Percentiles rank a stretch among this genome's conserved stretches.
phyloP scores from a whole-genome alignment of 2,329 filamentous ascomycete genomes.

The Exophiala lecanii-corni region DNA sequence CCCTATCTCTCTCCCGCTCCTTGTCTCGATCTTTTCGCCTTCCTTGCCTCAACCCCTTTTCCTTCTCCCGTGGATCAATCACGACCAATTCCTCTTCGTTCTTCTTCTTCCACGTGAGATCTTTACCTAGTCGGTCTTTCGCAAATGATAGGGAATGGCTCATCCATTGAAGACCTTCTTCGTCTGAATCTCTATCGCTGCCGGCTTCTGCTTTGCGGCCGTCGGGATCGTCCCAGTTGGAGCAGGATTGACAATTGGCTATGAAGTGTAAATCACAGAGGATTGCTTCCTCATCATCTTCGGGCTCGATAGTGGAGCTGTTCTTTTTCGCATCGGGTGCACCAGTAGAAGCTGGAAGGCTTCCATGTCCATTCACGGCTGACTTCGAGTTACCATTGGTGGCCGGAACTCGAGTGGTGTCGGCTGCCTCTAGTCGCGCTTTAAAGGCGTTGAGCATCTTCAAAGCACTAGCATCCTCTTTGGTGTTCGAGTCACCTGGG shows the following conservation, averaged over 20 bases:
- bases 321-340: not conserved
- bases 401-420: conserved; percentile 27
- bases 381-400: conserved; percentile 7
- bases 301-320: conserved; percentile 8
- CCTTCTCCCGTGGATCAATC: conserved; percentile 85
- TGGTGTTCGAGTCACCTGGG: conserved; percentile 40
- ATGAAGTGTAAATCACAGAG: conserved; percentile 96
- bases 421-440: conserved; percentile 59
- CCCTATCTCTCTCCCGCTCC: conserved; percentile 18
- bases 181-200: conserved; percentile 54
- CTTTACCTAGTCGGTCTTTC: conserved; percentile 84
- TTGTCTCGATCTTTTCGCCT: conserved; percentile 35
- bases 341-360: not conserved
- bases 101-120: conserved; percentile 83
- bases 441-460: conserved; percentile 75
- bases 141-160: conserved; percentile 78
- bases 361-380: not conserved
- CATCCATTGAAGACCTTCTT: conserved; percentile 68
- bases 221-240: conserved; percentile 65
- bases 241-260: conserved; percentile 87
- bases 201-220: conserved; percentile 45
- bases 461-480: conserved; percentile 59
- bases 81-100: conserved; percentile 88
- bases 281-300: conserved; percentile 59
- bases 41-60: conserved; percentile 61